Conservation (phyloP, 1,284 basidiomycete species). For the Rhodotorula sp. region DNA sequence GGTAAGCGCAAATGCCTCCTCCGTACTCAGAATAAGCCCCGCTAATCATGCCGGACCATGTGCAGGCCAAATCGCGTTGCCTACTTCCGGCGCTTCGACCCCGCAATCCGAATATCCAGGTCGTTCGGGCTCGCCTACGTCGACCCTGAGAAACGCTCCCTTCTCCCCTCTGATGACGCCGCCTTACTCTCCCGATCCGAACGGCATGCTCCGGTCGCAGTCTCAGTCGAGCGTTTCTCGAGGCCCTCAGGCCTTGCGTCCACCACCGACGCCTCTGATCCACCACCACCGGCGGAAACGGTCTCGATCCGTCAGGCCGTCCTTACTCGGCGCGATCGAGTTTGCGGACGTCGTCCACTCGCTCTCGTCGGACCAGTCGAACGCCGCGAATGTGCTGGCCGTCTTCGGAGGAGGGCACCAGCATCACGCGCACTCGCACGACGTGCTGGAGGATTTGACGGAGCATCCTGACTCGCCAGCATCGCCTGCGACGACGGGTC, state of each 20-base stretch:
- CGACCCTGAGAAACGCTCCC: slow-evolving; percentile 15
- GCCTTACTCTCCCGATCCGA: slow-evolving; percentile 1
- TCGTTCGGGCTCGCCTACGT: slow-evolving; percentile 9
- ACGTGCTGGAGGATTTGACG: slow-evolving; percentile 1
- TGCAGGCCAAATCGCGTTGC: slow-evolving; percentile 9
- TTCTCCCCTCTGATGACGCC: slow-evolving; percentile 5
- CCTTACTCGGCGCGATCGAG: slow-evolving; percentile 86
- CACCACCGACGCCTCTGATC: slow-evolving; percentile 4
- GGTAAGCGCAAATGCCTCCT: background rate
- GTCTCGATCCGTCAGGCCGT: slow-evolving; percentile 48
- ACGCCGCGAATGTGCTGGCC: slow-evolving; percentile 24
- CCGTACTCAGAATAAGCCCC: background rate
- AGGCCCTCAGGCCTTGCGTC: background rate
- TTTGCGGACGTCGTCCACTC: slow-evolving; percentile 85
- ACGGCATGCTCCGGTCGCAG: slow-evolving; percentile 7
- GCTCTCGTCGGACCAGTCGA: slow-evolving; percentile 56
- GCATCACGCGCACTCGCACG: slow-evolving; percentile 17
- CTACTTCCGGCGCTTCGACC: slow-evolving; percentile 22
- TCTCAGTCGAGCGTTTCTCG: background rate
- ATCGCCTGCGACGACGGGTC: background rate
- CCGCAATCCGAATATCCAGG: slow-evolving; percentile 1
- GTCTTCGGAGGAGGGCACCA: slow-evolving; percentile 33
- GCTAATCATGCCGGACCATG: background rate
- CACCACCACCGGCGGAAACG: slow-evolving; percentile 14
- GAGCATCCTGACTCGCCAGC: background rate